These are phyloP conservation scores for Pythium coloratum DNA, from an alignment of 352 stramenopile genomes.

Conservation along the genomic window DNA sequence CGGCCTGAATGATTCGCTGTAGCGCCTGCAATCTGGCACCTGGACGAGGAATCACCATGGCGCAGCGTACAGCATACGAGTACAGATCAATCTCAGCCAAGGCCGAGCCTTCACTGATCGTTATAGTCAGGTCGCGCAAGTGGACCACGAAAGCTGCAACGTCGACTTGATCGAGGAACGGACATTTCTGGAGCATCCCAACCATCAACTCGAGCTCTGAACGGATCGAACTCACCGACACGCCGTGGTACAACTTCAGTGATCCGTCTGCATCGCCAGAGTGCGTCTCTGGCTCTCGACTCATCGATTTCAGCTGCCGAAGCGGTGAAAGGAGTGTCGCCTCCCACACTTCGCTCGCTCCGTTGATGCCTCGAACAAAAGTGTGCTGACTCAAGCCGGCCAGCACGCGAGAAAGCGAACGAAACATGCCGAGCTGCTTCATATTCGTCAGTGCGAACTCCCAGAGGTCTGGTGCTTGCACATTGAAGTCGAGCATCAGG, in stretches of 20 bases:
- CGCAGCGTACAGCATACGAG: slow-evolving; percentile 29
- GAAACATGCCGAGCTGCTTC: slow-evolving; percentile 32
- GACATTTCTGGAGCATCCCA: slow-evolving; percentile 37
- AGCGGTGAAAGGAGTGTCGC: slow-evolving; percentile 31
- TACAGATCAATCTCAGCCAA: slow-evolving; percentile 28
- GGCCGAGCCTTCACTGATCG: background rate
- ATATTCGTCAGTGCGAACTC: slow-evolving; percentile 30
- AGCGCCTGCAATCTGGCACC: slow-evolving; percentile 27
- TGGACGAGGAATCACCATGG: slow-evolving; percentile 30
- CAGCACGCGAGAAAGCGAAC: slow-evolving; percentile 32
- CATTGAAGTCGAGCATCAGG: slow-evolving; percentile 41
- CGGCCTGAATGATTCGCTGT: slow-evolving; percentile 33
- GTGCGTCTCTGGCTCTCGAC: background rate
- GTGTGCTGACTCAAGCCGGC: slow-evolving; percentile 22
- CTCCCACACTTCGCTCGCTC: slow-evolving; percentile 29
- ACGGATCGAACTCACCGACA: slow-evolving; percentile 14
- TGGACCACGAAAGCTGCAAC: slow-evolving; percentile 34
- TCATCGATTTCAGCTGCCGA: slow-evolving; percentile 21
- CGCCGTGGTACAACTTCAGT: background rate
- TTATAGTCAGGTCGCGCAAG: slow-evolving; percentile 27
- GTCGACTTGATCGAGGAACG: slow-evolving; percentile 45
- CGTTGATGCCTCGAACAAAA: slow-evolving; percentile 29
- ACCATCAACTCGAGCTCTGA: slow-evolving; percentile 33
- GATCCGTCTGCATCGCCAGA: background rate
- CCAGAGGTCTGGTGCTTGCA: slow-evolving; percentile 37